Evolutionary conservation across 2,329 filamentous ascomycete species (phyloP), one percentile per base, ranked within the genome.

Genomic region (Tolypocladium album): DNA sequence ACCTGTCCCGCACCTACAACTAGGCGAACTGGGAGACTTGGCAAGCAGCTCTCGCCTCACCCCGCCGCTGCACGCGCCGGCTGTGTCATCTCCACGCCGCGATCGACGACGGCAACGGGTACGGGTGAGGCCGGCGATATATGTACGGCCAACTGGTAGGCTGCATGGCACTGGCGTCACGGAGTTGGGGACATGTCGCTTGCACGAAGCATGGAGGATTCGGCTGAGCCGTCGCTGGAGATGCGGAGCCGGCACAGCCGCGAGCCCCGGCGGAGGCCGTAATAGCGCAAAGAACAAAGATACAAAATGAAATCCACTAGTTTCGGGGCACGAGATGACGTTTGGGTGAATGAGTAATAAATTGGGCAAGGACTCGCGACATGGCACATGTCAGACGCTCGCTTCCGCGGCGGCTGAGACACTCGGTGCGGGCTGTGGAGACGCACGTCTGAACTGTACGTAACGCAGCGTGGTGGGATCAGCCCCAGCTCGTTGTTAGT

Each of bases 1-100:
- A 99, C 82, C 82, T 99, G 71, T 90, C 92, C 62, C 88, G 94
- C 74, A 95, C 92, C 61, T 99, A 99, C 81, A 96, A 76, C 70
- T 76, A 70, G 61, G 64, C 31, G 4, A 42, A 31, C 4, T 20
- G 39, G 27, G 17, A 36, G 27, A 53, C 27, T 53, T 53, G 50
- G 50, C 50, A 53, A 36, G 50, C 27, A 53, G 27, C 17, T 36
- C 50, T 53, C 50, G 50, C 50, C 50, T 36, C 50, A n/a, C 50
- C 50, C 38, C 50, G 50, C 50, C 50, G 27, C n/a, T 36, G 50
- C 27, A 9, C 27, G 50, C 27, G 50, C 50, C 27, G 50, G 50
- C 50, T 3, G 36, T 13, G 36, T 40, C 9, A 27, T 39, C 36
- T 15, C 36, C 53, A 12, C 38, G 53, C 53, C 53, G 53, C n/a